phyloP scores from a whole-genome alignment of 495 filamentous ascomycete genomes.

The Chaetomium tenue region DNA sequence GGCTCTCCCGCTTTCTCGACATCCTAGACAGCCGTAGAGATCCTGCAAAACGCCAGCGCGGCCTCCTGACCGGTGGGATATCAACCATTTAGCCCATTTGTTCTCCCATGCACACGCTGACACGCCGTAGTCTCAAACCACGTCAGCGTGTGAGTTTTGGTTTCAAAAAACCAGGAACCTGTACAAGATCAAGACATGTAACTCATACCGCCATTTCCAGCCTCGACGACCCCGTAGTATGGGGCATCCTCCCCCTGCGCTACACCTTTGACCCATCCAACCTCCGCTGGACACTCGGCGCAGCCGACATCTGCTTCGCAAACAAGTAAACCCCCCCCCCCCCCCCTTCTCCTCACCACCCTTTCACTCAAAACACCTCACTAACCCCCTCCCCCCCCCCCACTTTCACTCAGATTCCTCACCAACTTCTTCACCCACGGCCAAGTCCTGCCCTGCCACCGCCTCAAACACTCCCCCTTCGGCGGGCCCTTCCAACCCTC shows the following conservation, averaged over 20 bases:
- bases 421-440: constrained; percentile 75
- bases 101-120: constrained; percentile 19
- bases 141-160: constrained; percentile 79
- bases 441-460: constrained; percentile 86
- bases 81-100: background rate
- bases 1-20: constrained; percentile 71
- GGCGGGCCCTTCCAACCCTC: constrained; percentile 88
- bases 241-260: constrained; percentile 76
- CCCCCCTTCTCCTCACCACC: background rate
- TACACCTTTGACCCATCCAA: constrained; percentile 69
- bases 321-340: constrained; percentile 52
- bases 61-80: constrained; percentile 76
- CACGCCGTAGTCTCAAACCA: constrained; percentile 80
- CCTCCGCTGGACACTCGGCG: constrained; percentile 81
- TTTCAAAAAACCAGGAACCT: constrained; percentile 7
- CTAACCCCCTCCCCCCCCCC: background rate
- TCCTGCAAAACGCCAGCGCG: constrained; percentile 64
- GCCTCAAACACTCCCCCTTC: constrained; percentile 64
- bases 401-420: constrained; percentile 45
- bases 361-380: background rate
- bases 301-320: constrained; percentile 88
- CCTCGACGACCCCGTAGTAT: constrained; percentile 90
- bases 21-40: constrained; percentile 70
- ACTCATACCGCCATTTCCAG: constrained; percentile 45
- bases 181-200: background rate